These are phyloP conservation scores for Pythium coloratum DNA, from an alignment of 352 stramenopile species.

Conservation along the genomic window DNA sequence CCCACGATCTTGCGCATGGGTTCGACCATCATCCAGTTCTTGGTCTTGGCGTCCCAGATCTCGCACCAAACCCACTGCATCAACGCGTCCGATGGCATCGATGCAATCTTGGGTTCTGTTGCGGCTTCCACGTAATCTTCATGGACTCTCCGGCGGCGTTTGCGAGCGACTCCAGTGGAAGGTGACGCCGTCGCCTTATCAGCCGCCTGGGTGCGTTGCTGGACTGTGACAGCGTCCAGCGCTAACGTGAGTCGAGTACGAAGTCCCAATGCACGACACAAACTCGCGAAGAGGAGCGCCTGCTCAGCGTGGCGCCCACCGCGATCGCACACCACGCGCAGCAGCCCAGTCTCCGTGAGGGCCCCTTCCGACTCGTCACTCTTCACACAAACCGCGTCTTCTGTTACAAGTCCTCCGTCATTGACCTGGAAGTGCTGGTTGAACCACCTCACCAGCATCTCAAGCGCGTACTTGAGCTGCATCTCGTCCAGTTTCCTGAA, in stretches of 20 bases:
- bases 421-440: slow-evolving; percentile 39
- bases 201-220: slow-evolving; percentile 40
- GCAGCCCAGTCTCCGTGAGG: slow-evolving; percentile 48
- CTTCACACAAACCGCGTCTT: not conserved
- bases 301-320: slow-evolving; percentile 50
- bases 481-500: slow-evolving; percentile 35
- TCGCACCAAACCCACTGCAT: slow-evolving; percentile 68
- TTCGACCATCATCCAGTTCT: slow-evolving; percentile 67
- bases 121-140: not conserved
- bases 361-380: slow-evolving; percentile 1
- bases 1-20: slow-evolving; percentile 44
- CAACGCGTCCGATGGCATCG: slow-evolving; percentile 6
- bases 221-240: slow-evolving; percentile 57
- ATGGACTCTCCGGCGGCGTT: slow-evolving; percentile 2
- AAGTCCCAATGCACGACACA: slow-evolving; percentile 58
- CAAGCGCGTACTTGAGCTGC: slow-evolving; percentile 50
- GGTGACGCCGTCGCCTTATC: slow-evolving; percentile 24
- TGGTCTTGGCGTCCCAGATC: slow-evolving; percentile 50
- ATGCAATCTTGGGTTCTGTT: not conserved
- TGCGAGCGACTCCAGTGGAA: slow-evolving; percentile 5
- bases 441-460: slow-evolving; percentile 77
- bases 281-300: slow-evolving; percentile 56
- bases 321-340: slow-evolving; percentile 53
- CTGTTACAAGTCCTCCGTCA: not conserved
- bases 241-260: slow-evolving; percentile 44